Evolutionary conservation across 163 green algal species (phyloP), one percentile per base, ranked within the genome.

Genomic region (Scenedesmus sp.): DNA sequence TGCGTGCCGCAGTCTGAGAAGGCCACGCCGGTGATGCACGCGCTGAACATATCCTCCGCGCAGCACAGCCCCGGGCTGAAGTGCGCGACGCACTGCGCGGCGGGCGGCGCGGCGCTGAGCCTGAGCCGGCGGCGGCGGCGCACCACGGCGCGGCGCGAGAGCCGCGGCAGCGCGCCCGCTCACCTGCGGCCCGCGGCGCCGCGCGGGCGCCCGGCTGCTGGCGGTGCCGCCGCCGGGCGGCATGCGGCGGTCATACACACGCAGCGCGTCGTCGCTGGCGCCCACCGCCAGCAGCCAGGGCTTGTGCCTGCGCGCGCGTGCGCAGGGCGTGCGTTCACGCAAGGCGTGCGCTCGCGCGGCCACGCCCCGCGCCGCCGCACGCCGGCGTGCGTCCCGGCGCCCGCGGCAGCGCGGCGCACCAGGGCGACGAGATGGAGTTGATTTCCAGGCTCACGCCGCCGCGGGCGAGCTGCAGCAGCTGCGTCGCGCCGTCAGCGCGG

Each of bases 251-350:
- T 80, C 71, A 63, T 72, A 80, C 58, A 80, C 60, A 3, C 71
- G 44, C 71, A 80, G 45, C 3, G 33, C 18, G 50, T 71, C 56
- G 47, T 80, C 71, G 24, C 45, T 63, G 10, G 58, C 71, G 31
- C 71, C 71, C 17, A 80, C 71, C 57, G 58, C 71, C 47, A 80
- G 31, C 71, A 80, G 47, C 71, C 71, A 80, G 4, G 71, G 71
- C 71, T 71, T 80, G 58, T 72, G 71, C 71, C 71, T 80, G 71
- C 58, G n/a, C n/a, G n/a, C n/a, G n/a, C n/a, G n/a, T n/a, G n/a
- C n/a, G n/a, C n/a, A n/a, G n/a, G n/a, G n/a, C n/a, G n/a, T n/a
- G n/a, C n/a, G n/a, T n/a, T n/a, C n/a, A n/a, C n/a, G n/a, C n/a
- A n/a, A n/a, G n/a, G n/a, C n/a, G n/a, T n/a, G n/a, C n/a, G n/a